phyloP scores from a whole-genome alignment of 106 monocot species.

The Cymbidium sinense region DNA sequence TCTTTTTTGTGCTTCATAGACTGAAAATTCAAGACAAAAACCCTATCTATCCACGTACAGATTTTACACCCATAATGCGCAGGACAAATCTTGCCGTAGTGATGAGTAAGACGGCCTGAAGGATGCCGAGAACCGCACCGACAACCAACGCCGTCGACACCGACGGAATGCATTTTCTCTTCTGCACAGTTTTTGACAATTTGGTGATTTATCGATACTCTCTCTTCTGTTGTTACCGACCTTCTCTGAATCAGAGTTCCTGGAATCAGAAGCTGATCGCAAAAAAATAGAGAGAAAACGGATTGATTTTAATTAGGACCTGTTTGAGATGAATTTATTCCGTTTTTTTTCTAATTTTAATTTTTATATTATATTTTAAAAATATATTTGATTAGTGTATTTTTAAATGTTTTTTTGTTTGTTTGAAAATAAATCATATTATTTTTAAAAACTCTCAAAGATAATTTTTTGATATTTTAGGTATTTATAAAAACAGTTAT shows the following conservation, averaged over 20 bases:
- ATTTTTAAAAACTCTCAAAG: too few relatives aligned
- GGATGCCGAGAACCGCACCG: conserved; percentile 54
- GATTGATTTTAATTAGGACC: too few relatives aligned
- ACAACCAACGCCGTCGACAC: conserved; percentile 55
- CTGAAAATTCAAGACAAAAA: too few relatives aligned
- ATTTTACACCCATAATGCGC: conserved; percentile 51
- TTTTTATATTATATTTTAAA: too few relatives aligned
- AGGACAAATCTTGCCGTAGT: conserved; percentile 47
- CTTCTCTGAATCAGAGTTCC: neutral
- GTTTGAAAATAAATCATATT: too few relatives aligned
- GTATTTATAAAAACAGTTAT: too few relatives aligned
- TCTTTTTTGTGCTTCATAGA: too few relatives aligned
- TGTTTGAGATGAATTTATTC: too few relatives aligned
- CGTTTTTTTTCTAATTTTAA: too few relatives aligned
- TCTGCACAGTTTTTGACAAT: conserved; percentile 6
- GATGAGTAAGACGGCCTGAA: conserved; percentile 53
- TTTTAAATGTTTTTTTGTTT: too few relatives aligned
- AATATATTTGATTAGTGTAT: too few relatives aligned
- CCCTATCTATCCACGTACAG: conserved; percentile 29
- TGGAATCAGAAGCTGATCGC: neutral
- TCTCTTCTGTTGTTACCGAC: neutral
- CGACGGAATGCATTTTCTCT: conserved; percentile 54
- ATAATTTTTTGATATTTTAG: too few relatives aligned
- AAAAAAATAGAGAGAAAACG: neutral
- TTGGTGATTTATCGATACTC: neutral